Evolutionary conservation across 2,329 filamentous ascomycete genomes (phyloP).

Genomic region (Colletotrichum lini): DNA sequence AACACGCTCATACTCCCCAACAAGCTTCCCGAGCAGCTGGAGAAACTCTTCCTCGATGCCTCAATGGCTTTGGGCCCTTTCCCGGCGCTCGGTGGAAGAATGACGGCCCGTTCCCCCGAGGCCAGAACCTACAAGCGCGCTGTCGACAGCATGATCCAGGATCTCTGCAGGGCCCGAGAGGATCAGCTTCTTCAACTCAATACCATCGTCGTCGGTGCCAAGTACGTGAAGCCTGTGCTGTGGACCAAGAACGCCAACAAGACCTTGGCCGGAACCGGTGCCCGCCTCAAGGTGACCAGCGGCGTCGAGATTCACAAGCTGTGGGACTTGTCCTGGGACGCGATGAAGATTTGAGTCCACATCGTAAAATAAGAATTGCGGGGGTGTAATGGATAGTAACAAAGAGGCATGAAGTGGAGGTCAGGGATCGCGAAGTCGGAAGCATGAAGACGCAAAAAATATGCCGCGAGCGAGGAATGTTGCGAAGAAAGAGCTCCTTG

Average conservation of each 20-base stretch:
- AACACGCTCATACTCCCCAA: background rate
- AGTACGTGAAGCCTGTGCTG: slow-evolving; percentile 11
- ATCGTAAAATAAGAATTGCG: background rate
- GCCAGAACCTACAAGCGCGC: slow-evolving; percentile 10
- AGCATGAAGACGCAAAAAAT: background rate
- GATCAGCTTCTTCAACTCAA: slow-evolving; percentile 9
- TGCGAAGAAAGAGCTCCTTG: background rate
- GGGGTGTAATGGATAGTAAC: background rate
- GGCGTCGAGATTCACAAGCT: background rate
- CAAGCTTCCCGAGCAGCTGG: slow-evolving; percentile 11
- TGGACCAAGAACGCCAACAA: slow-evolving; percentile 21
- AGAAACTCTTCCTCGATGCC: slow-evolving; percentile 26
- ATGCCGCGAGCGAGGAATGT: background rate
- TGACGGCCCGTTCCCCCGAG: slow-evolving; percentile 6
- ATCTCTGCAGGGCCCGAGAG: slow-evolving; percentile 1
- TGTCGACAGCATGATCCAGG: slow-evolving; percentile 16
- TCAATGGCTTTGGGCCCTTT: background rate
- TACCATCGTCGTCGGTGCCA: slow-evolving; percentile 16
- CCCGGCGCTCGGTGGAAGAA: background rate
- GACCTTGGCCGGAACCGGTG: slow-evolving; percentile 1
- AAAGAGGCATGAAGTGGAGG: background rate
- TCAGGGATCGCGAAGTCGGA: background rate
- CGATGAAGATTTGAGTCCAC: slow-evolving; percentile 3
- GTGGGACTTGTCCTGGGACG: slow-evolving; percentile 14
- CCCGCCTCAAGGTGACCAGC: slow-evolving; percentile 4